A percentile compares a stretch with the other conserved stretches of the same genome.
phyloP scores from a whole-genome alignment of 495 filamentous ascomycete species.

The Penicillium alfredii region DNA sequence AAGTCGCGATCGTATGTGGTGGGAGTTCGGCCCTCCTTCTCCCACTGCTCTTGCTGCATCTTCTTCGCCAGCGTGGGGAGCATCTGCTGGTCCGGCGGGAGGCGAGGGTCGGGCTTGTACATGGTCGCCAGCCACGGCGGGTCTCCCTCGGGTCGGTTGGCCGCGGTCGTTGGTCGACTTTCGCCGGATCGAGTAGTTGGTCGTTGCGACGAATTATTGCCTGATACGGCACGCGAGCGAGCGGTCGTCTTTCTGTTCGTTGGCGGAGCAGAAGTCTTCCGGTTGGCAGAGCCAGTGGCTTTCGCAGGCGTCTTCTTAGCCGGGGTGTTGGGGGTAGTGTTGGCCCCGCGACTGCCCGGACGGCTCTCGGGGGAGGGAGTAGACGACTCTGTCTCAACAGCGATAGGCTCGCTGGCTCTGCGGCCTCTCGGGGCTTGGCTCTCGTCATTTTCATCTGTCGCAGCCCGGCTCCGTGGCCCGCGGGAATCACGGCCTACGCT shows the following conservation, averaged over 20 bases:
- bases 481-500: constrained; percentile 70
- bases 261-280: constrained; percentile 39
- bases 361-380: constrained; percentile 37
- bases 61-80: constrained; percentile 89
- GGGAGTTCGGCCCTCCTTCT: constrained; percentile 77
- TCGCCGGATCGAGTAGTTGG: constrained; percentile 60
- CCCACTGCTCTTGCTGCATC: constrained; percentile 92
- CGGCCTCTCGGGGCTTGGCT: constrained; percentile 58
- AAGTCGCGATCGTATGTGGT: constrained; percentile 79
- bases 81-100: constrained; percentile 92
- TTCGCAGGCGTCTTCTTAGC: constrained; percentile 40
- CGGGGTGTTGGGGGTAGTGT: constrained; percentile 23
- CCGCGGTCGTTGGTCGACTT: constrained; percentile 48
- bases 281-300: constrained; percentile 32
- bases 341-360: constrained; percentile 40
- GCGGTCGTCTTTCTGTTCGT: constrained; percentile 33
- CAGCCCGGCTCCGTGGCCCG: constrained; percentile 53
- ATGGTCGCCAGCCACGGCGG: constrained; percentile 92
- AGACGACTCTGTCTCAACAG: constrained; percentile 48
- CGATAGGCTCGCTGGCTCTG: constrained; percentile 66
- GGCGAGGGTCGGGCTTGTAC: constrained; percentile 90
- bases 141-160: constrained; percentile 86
- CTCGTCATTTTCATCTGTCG: constrained; percentile 43
- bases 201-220: constrained; percentile 41
- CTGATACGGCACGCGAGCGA: constrained; percentile 33